phyloP scores from a whole-genome alignment of 169 alveolate genomes.

The Perkinsus chesapeaki region DNA sequence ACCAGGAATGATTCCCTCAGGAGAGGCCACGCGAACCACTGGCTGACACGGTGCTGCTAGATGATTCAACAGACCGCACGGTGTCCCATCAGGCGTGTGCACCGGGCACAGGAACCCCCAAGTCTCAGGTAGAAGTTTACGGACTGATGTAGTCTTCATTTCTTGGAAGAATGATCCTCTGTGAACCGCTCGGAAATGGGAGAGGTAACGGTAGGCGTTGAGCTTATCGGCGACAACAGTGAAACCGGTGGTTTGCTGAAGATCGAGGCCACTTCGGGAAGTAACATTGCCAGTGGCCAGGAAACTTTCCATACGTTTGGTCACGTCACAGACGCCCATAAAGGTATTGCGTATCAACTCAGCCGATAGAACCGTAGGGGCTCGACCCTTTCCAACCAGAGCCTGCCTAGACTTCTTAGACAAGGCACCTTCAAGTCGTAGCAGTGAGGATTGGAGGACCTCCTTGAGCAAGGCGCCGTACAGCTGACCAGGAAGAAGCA shows the following conservation, averaged over 20 bases:
- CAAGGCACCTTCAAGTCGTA: not conserved
- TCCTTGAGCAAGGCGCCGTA: conserved; percentile 58
- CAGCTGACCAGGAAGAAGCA: conserved; percentile 55
- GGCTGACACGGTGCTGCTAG: conserved; percentile 73
- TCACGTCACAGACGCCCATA: not conserved
- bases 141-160: conserved; percentile 88
- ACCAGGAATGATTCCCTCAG: not conserved
- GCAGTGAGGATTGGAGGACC: conserved; percentile 11
- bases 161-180: conserved; percentile 97
- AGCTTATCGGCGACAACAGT: conserved; percentile 96
- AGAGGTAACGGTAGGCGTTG: conserved; percentile 88
- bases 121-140: conserved; percentile 96
- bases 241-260: conserved; percentile 89
- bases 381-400: not conserved
- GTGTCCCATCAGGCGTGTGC: conserved; percentile 99
- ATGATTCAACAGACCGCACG: conserved; percentile 97
- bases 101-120: conserved; percentile 99
- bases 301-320: conserved; percentile 76
- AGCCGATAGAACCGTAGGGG: not conserved
- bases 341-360: not conserved
- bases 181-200: conserved; percentile 98
- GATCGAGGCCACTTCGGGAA: conserved; percentile 6
- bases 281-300: conserved; percentile 89
- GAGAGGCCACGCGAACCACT: not conserved
- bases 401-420: not conserved